Evolutionary conservation across 164 flowering plant species (phyloP), one percentile per base, ranked within the genome.

Genomic region (Paratinospora sagittata): DNA sequence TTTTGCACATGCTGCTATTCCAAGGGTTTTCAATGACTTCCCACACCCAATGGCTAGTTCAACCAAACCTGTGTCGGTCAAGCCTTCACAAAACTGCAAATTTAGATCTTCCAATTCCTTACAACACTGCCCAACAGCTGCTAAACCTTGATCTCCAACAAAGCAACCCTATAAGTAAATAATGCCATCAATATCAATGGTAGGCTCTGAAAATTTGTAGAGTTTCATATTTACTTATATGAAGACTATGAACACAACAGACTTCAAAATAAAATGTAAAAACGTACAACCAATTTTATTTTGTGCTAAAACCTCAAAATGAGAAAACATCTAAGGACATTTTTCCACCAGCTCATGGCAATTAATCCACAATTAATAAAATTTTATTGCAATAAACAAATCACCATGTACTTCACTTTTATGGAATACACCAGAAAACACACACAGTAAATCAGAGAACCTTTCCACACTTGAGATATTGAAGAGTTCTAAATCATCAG

Each of bases 21-120:
- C 84, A 61, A 92, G 82, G 58, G 85, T 75, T 77, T 87, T 92
- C 61, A 94, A 71, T 66, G 96, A 82, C 52, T 80, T 85, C 24
- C 93, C 91, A 73, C 88, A 84, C 14, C 95, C 91, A 73, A 30
- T 17, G 24, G 86, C 88, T 72, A 94, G 70, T 65, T 87, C 82
- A 76, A 80, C 79, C 82, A 94, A 67, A 58, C 97, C 97, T 1
- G 61, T 65, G 68, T 94, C 97, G 33, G 89, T 87, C 83, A 94
- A 79, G 24, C 92, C 93, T 82, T 94, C 97, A 82, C 98, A 92
- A 75, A 88, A 92, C 7, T 91, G 89, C 84, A 94, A 81, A 77
- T 90, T 92, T 77, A 94, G 76, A 57, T 88, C 91, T 81, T 90
- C 88, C 73, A 94, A 91, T 60, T 85, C 86, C 76, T 86, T 85